phyloP scores from a whole-genome alignment of 2,329 filamentous ascomycete species.

The Fusarium pseudoanthophilum region DNA sequence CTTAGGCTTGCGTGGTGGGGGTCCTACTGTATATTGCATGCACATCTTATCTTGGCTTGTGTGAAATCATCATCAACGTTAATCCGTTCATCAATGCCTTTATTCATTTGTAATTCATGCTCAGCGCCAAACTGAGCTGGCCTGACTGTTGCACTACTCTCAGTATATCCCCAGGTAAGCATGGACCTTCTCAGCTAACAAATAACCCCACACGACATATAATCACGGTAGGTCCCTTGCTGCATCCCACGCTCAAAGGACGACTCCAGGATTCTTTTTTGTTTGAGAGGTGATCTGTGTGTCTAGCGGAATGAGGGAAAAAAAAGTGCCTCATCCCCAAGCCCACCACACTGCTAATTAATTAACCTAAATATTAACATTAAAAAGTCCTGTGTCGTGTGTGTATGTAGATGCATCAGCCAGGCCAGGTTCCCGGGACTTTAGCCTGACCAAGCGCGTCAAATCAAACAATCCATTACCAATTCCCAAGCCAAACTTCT shows the following conservation, averaged over 20 bases:
- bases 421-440: constrained; percentile 3
- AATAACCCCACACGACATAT: constrained; percentile 17
- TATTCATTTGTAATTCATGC: constrained; percentile 2
- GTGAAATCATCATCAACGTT: constrained; percentile 35
- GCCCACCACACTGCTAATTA: constrained; percentile 7
- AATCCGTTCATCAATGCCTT: constrained; percentile 6
- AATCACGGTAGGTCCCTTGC: constrained; percentile 4
- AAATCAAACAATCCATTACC: constrained; percentile 37
- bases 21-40: constrained; percentile 2
- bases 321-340: constrained; percentile 2
- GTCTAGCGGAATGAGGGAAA: background rate
- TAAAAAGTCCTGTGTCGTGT: constrained; percentile 6
- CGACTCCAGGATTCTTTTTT: background rate
- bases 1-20: constrained; percentile 23
- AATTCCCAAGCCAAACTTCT: constrained; percentile 32
- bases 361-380: constrained; percentile 17
- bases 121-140: constrained; percentile 24
- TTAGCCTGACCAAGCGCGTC: constrained; percentile 22
- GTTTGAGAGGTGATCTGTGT: background rate
- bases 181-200: constrained; percentile 12
- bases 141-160: constrained; percentile 9
- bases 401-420: constrained; percentile 2
- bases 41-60: constrained; percentile 35
- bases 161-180: background rate
- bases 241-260: constrained; percentile 4